Conservation (phyloP, 2,329 filamentous ascomycete genomes). For the Aspergillus proliferans region DNA sequence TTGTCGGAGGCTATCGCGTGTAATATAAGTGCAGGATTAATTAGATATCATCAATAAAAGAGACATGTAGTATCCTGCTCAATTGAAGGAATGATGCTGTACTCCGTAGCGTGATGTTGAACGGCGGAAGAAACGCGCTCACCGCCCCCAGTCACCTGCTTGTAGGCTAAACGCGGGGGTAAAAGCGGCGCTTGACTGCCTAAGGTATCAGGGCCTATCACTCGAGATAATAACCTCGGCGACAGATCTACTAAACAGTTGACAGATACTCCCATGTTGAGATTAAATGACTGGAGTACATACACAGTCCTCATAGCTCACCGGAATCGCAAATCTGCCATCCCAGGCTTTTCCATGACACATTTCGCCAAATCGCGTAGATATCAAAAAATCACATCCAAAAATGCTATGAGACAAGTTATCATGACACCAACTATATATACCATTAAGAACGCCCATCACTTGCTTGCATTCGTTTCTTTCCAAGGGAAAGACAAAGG, state of each 20-base stretch:
- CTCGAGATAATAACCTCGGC: not conserved
- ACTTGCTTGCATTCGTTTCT: not conserved
- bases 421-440: not conserved
- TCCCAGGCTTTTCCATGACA: not conserved
- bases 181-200: not conserved
- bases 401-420: not conserved
- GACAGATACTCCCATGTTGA: not conserved
- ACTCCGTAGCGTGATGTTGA: not conserved
- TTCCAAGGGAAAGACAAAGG: not conserved
- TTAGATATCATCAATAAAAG: slow-evolving; percentile 5
- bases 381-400: not conserved
- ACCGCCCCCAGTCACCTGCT: slow-evolving; percentile 3
- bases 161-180: not conserved
- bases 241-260: too few relatives aligned
- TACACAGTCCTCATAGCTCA: not conserved
- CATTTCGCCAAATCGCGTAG: not conserved
- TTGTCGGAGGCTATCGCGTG: slow-evolving; percentile 1
- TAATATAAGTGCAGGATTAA: not conserved
- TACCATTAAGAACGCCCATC: not conserved
- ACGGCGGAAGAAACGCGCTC: not conserved
- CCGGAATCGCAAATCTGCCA: not conserved
- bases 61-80: slow-evolving; percentile 6
- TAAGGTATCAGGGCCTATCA: not conserved
- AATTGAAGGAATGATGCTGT: not conserved
- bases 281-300: not conserved